phyloP scores from a whole-genome alignment of 2,329 filamentous ascomycete species.

The Fusarium sp. region DNA sequence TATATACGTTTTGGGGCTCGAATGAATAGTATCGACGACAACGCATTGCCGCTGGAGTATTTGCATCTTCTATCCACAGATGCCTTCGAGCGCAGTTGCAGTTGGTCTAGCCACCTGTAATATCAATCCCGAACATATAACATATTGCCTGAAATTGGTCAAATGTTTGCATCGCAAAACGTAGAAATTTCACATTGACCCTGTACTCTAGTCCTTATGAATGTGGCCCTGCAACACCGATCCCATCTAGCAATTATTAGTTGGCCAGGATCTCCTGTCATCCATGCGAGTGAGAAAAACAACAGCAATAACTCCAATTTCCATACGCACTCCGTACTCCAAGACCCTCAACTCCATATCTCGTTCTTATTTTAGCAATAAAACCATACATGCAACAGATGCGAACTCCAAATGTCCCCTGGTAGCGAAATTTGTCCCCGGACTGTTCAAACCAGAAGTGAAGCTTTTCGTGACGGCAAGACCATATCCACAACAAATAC shows the following conservation, averaged over 20 bases:
- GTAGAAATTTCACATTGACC: constrained; percentile 11
- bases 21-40: constrained; percentile 12
- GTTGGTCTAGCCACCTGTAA: not conserved
- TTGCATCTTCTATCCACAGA: not conserved
- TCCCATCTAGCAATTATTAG: constrained; percentile 32
- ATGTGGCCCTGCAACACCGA: constrained; percentile 3
- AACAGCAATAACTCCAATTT: constrained; percentile 26
- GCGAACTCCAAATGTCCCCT: constrained; percentile 1
- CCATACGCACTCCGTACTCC: constrained; percentile 20
- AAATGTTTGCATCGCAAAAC: not conserved
- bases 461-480: not conserved
- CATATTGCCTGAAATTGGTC: not conserved
- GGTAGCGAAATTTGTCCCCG: not conserved
- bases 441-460: not conserved
- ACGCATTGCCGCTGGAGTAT: not conserved
- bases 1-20: constrained; percentile 14
- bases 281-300: constrained; percentile 1
- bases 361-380: constrained; percentile 14
- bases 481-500: not conserved
- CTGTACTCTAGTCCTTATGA: constrained; percentile 20
- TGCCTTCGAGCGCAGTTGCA: not conserved
- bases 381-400: constrained; percentile 8
- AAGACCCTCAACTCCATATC: constrained; percentile 25
- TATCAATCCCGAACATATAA: not conserved
- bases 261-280: not conserved